Evolutionary conservation across 805 yeast genomes (phyloP), one percentile per base, ranked within the genome.

Genomic region (Saccharomycopsis fibuligera): DNA sequence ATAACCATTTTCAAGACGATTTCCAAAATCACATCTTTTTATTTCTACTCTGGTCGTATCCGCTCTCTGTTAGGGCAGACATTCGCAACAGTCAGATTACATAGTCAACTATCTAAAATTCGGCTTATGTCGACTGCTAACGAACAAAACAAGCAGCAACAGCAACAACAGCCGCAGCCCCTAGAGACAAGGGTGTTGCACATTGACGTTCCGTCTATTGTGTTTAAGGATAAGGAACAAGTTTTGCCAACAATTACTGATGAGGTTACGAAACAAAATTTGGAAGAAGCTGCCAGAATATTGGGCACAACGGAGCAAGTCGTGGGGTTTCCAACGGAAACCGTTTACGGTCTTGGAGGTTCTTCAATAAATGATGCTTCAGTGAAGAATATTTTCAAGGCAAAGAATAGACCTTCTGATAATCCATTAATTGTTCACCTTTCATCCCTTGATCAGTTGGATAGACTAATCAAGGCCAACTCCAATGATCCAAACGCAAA

Each of bases 311-410:
- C 54, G 2, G 68, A 73, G 35, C 69, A 79, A 24, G 88, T 83
- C 0, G 89, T 93, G 12, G 98, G 91, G 0, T 90, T 93, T 58
- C 99, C 99, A 1, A 87, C 99, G 0, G 99, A 93, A 61, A 93
- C 99, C 0, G 99, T 93, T 0, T 93, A 93, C 63, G 99, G 99
- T 0, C 72, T 93, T 1, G 99, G 96, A 0, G 99, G 93, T 1
- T 83, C 90, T 2, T 86, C 95, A 0, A 68, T 86, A 44, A 73
- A 71, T 47, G 88, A 88, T 46, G 78, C 76, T 4, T 76, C 95
- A 0, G 96, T 90, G 2, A 62, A 65, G 50, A 76, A 81, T 40
- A 93, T 93, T 8, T 93, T 89, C 63, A 70, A 65, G 23, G 98
- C 97, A 24, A 93, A 93, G 59, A 88, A 89, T 61, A 73, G 99